A percentile compares a stretch with the other conserved stretches of the same genome.
phyloP scores from a whole-genome alignment of 1,284 basidiomycete genomes.

The Puccinia triticina region DNA sequence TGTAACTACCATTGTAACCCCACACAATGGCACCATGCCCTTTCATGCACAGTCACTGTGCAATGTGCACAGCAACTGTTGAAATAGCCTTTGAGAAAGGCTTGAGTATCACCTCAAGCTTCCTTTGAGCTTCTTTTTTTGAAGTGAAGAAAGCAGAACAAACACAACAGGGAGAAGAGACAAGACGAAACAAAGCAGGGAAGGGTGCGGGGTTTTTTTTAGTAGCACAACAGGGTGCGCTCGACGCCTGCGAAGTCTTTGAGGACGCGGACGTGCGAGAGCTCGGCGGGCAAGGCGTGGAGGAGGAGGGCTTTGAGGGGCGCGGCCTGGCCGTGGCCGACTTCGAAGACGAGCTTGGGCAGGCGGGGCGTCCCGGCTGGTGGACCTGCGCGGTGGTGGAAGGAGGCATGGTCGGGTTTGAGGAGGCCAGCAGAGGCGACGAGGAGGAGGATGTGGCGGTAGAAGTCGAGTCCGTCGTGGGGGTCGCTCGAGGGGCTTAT shows the following conservation, averaged over 20 bases:
- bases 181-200: neutral
- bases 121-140: no score
- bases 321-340: constrained; percentile 73
- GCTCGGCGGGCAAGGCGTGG: constrained; percentile 34
- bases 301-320: constrained; percentile 63
- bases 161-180: neutral
- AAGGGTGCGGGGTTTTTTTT: no score
- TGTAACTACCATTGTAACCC: no score
- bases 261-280: constrained; percentile 13
- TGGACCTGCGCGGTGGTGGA: neutral
- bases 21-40: no score
- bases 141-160: neutral
- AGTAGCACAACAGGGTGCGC: constrained; percentile 25
- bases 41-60: no score
- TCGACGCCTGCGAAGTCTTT: constrained; percentile 38
- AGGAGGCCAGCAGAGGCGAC: constrained; percentile 64
- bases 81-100: no score
- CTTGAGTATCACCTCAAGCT: no score
- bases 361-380: constrained; percentile 51
- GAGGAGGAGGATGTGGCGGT: constrained; percentile 71
- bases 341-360: constrained; percentile 74
- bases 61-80: no score
- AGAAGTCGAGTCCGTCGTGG: constrained; percentile 72
- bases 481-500: neutral
- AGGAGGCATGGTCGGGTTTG: neutral